Evolutionary conservation across 441 rosid genomes (phyloP), one percentile per base, ranked within the genome.

Genomic region (Hura crepitans): DNA sequence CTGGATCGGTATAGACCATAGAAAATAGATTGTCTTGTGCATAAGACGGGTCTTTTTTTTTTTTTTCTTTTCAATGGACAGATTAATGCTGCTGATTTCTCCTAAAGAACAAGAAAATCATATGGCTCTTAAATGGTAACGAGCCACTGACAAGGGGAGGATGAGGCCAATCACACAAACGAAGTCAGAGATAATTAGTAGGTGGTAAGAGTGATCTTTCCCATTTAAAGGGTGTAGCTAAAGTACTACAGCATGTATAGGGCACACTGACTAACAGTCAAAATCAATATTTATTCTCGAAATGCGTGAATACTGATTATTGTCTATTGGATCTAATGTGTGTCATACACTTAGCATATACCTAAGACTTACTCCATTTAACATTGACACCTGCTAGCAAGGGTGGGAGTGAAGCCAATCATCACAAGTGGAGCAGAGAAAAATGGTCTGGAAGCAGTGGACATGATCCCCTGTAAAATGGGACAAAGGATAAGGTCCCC

Each of bases 401-500:
- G 25, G 25, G 57, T 9, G 15, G 11, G 10, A 45, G 5, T 27
- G 51, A 62, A 42, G 66, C 56, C 18, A 25, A 4, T 45, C 12
- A 9, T 25, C n/a, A n/a, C 35, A 46, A 6, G 8, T 25, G 8
- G 55, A 30, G 9, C 39, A 65, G 27, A 49, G n/a, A 49, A 47
- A 35, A 47, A 33, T 2, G 11, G 61, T 20, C n/a, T n/a, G n/a
- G n/a, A n/a, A n/a, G n/a, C n/a, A n/a, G n/a, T n/a, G n/a, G n/a
- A 37, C 35, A 54, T 54, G 71, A 51, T 54, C 49, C 71, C 49
- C 62, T 12, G n/a, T 8, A 67, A 1, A 53, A 15, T 67, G 49
- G 35, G 25, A 51, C 17, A 50, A 56, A 11, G 23, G 62, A 55
- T 62, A 22, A 27, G 55, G 55, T 50, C 58, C 58, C 46, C 59